phyloP scores from a whole-genome alignment of 148 eudicot genomes.

The Vaccinium vitisidaea region DNA sequence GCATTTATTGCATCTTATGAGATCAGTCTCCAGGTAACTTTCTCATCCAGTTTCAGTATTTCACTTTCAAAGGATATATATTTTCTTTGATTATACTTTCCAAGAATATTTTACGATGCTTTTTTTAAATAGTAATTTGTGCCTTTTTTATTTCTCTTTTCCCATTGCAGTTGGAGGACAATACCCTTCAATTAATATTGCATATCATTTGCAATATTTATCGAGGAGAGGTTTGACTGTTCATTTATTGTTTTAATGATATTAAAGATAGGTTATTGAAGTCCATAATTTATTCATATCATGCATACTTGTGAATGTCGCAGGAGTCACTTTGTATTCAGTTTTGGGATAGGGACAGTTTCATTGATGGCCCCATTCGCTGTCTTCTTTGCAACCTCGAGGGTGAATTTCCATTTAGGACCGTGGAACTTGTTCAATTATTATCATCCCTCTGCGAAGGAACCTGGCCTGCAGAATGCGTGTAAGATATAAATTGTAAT shows the following conservation, averaged over 20 bases:
- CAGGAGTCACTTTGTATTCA: slow-evolving; percentile 97
- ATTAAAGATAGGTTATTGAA: slow-evolving; percentile 1
- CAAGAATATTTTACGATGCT: background rate
- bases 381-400: slow-evolving; percentile 83
- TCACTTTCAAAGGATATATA: background rate
- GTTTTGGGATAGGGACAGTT: slow-evolving; percentile 93
- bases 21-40: slow-evolving; percentile 74
- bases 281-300: slow-evolving; percentile 14
- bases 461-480: slow-evolving; percentile 96
- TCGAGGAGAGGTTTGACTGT: slow-evolving; percentile 78
- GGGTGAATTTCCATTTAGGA: slow-evolving; percentile 84
- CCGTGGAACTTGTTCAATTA: slow-evolving; percentile 55
- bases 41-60: slow-evolving; percentile 3
- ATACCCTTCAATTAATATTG: slow-evolving; percentile 60
- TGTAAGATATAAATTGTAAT: slow-evolving; percentile 52
- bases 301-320: slow-evolving; percentile 19
- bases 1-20: slow-evolving; percentile 97
- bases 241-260: slow-evolving; percentile 3
- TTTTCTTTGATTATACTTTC: background rate
- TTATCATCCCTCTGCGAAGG: slow-evolving; percentile 89
- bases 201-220: slow-evolving; percentile 75
- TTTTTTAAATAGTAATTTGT: background rate
- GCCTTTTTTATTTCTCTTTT: background rate
- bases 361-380: slow-evolving; percentile 89
- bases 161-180: slow-evolving; percentile 75